phyloP scores from a whole-genome alignment of 768 basidiomycete species.

The Butyriboletus loyo region DNA sequence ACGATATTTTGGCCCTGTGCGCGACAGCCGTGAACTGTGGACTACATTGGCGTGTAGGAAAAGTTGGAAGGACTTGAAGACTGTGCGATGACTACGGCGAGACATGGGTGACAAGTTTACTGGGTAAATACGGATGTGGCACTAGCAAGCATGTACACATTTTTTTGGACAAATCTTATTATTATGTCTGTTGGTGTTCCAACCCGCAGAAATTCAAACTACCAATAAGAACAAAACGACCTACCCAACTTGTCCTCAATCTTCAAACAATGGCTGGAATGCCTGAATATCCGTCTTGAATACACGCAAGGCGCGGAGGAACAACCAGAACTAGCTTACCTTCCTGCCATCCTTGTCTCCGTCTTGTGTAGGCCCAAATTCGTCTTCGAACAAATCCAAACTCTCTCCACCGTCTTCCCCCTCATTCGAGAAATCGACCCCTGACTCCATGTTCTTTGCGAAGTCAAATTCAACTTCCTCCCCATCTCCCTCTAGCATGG shows the following conservation, averaged over 20 bases:
- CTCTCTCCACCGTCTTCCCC: slow-evolving; percentile 18
- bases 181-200: too few species aligned
- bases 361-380: slow-evolving; percentile 33
- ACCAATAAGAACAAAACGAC: neutral
- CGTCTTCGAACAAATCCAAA: slow-evolving; percentile 32
- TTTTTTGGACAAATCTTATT: too few species aligned
- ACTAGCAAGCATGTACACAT: too few species aligned
- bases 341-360: slow-evolving; percentile 21
- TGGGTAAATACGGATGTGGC: too few species aligned
- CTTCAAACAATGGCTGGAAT: slow-evolving; percentile 34
- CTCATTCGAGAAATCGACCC: neutral
- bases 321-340: slow-evolving; percentile 13
- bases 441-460: neutral
- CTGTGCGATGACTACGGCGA: slow-evolving; percentile 10
- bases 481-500: slow-evolving; percentile 36
- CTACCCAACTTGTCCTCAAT: slow-evolving; percentile 13
- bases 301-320: neutral
- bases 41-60: slow-evolving; percentile 6
- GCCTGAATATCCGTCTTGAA: slow-evolving; percentile 11
- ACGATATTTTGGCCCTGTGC: slow-evolving; percentile 5
- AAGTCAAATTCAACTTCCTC: slow-evolving; percentile 32
- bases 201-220: too few species aligned
- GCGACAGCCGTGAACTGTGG: neutral
- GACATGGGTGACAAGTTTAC: slow-evolving; percentile 20
- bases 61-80: slow-evolving; percentile 10